phyloP scores from a whole-genome alignment of 805 yeast genomes.

The Saturnispora kantuleensis region DNA sequence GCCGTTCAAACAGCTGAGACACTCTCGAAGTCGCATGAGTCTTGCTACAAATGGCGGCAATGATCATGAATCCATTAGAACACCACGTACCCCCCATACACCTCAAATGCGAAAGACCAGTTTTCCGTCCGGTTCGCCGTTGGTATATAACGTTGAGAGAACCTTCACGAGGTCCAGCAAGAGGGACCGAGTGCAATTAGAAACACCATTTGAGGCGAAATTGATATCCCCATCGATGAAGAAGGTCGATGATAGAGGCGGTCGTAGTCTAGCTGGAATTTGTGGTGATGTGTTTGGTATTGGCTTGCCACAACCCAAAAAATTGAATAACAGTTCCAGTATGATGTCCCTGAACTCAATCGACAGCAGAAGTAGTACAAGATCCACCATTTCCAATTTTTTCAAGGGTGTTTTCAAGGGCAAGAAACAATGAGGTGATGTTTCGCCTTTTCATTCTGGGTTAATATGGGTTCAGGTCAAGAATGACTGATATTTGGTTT shows the following conservation, averaged over 20 bases:
- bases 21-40: not conserved
- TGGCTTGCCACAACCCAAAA: not conserved
- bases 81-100: not conserved
- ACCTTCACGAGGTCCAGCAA: not conserved
- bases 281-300: no score
- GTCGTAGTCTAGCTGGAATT: no score
- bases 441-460: not conserved
- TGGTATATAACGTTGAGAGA: not conserved
- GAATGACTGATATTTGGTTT: no score
- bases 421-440: not conserved
- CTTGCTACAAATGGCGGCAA: not conserved
- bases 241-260: no score
- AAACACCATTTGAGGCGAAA: no score
- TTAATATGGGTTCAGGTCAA: no score
- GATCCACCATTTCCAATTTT: slow-evolving; percentile 1
- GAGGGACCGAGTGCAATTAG: no score
- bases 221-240: no score
- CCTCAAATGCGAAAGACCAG: no score
- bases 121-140: not conserved
- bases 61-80: not conserved
- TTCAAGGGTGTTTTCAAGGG: not conserved
- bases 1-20: slow-evolving; percentile 7
- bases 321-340: not conserved
- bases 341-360: not conserved
- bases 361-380: not conserved